phyloP scores from a whole-genome alignment of 495 filamentous ascomycete species.

The Neurospora tetrasperma region DNA sequence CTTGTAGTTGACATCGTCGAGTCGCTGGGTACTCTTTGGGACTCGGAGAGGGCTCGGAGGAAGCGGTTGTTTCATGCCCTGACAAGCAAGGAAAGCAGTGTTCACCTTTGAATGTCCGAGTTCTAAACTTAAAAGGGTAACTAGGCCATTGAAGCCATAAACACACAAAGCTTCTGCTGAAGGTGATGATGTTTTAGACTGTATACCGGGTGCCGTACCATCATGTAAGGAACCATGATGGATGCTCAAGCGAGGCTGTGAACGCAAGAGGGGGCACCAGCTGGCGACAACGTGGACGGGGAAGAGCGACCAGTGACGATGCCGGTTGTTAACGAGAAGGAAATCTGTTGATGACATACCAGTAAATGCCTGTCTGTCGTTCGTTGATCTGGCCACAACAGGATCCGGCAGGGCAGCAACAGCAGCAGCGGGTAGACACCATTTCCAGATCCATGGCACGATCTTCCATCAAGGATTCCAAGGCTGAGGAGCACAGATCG shows the following conservation, averaged over 20 bases:
- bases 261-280: not conserved
- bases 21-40: not conserved
- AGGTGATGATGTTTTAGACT: not conserved
- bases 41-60: not conserved
- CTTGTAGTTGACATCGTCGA: not conserved
- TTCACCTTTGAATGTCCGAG: not conserved
- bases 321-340: not conserved
- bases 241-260: not conserved
- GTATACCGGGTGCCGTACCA: not conserved
- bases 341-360: not conserved
- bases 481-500: not conserved
- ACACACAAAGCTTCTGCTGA: not conserved
- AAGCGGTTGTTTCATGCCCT: not conserved
- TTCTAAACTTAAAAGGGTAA: not conserved
- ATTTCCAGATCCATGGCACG: not conserved
- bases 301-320: not conserved
- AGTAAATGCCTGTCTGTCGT: not conserved
- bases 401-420: not conserved
- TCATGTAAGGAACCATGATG: not conserved
- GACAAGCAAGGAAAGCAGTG: not conserved
- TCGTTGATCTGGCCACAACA: not conserved
- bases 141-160: not conserved
- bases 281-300: not conserved
- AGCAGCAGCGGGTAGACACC: not conserved
- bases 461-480: not conserved